A percentile compares a stretch with the other conserved stretches of the same genome.
phyloP scores from a whole-genome alignment of 805 yeast species.

The Kazachstania taianensis region DNA sequence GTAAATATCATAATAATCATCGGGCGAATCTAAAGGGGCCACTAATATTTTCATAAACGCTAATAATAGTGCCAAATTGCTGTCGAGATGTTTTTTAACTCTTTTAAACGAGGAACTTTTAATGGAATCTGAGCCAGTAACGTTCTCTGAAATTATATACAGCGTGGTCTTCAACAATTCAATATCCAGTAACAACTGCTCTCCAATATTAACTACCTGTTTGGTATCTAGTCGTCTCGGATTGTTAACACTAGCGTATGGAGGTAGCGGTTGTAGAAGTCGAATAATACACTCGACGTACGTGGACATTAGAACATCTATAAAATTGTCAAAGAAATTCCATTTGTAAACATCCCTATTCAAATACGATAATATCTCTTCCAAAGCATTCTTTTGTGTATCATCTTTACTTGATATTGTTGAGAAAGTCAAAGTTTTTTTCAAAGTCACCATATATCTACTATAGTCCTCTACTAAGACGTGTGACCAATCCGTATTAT shows the following conservation, averaged over 20 bases:
- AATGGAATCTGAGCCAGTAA: conserved; percentile 8
- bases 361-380: conserved; percentile 43
- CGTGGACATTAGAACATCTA: conserved; percentile 51
- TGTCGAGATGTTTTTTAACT: conserved; percentile 19
- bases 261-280: conserved; percentile 54
- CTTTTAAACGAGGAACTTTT: conserved; percentile 20
- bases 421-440: conserved; percentile 30
- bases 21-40: conserved; percentile 34
- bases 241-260: conserved; percentile 30
- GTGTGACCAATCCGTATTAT: conserved; percentile 63
- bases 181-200: conserved; percentile 70
- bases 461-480: conserved; percentile 65
- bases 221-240: conserved; percentile 13
- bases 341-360: conserved; percentile 63
- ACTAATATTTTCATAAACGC: conserved; percentile 21
- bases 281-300: conserved; percentile 48
- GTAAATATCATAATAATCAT: conserved; percentile 33
- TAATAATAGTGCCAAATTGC: conserved; percentile 13
- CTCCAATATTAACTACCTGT: conserved; percentile 41
- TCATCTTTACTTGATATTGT: conserved; percentile 18
- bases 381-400: conserved; percentile 20
- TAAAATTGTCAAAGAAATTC: conserved; percentile 63
- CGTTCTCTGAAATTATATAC: conserved; percentile 14
- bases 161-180: conserved; percentile 52
- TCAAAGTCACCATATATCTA: conserved; percentile 53